phyloP scores from a whole-genome alignment of 257 asterid species.

The Osmanthus fragrans region DNA sequence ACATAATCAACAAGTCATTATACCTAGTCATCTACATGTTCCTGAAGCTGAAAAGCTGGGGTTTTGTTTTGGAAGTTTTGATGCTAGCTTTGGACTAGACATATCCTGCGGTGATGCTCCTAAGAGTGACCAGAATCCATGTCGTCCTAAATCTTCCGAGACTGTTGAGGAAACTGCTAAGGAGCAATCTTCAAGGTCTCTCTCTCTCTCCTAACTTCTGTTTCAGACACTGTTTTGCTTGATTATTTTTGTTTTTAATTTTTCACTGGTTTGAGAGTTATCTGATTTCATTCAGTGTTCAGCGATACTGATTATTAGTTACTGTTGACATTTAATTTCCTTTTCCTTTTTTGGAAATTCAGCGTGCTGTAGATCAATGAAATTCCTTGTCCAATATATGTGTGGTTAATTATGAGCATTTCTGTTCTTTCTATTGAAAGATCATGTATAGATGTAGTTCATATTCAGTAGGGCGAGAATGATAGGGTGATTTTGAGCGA shows the following conservation, averaged over 20 bases:
- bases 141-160: slow-evolving; percentile 52
- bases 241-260: neutral
- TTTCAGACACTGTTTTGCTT: neutral
- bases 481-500: neutral
- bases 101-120: slow-evolving; percentile 43
- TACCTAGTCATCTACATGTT: slow-evolving; percentile 84
- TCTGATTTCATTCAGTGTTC: neutral
- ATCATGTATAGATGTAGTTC: neutral
- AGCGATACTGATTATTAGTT: neutral
- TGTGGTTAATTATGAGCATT: neutral
- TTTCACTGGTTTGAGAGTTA: neutral
- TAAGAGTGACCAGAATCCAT: slow-evolving; percentile 41
- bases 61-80: slow-evolving; percentile 94
- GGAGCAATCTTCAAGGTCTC: slow-evolving; percentile 67
- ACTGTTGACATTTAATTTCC: neutral
- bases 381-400: neutral
- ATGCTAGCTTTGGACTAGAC: slow-evolving; percentile 59
- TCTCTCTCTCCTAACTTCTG: slow-evolving; percentile 9
- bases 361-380: neutral
- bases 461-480: neutral
- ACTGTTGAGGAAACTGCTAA: slow-evolving; percentile 55
- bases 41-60: slow-evolving; percentile 86
- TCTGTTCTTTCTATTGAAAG: neutral
- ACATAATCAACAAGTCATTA: slow-evolving; percentile 68
- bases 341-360: neutral